These are phyloP conservation scores for Spizellomyces punctatus DNA, from an alignment of 192 early-diverging fungal genomes.

Conservation along the genomic window DNA sequence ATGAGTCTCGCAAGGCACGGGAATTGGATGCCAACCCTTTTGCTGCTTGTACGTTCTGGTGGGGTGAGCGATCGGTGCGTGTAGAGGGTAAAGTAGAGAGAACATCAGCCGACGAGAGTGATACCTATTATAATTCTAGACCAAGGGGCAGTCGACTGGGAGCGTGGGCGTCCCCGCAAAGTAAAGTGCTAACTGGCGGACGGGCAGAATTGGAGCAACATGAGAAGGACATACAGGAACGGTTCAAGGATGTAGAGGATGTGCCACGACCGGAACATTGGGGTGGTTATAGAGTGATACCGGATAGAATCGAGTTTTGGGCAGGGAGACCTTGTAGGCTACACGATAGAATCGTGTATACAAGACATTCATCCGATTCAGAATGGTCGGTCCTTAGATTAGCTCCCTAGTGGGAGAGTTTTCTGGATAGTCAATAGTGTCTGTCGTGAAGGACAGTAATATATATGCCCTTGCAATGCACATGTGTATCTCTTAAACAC, in stretches of 20 bases:
- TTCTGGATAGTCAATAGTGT: not conserved
- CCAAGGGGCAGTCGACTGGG: slow-evolving; percentile 43
- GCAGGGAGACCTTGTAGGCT: slow-evolving; percentile 47
- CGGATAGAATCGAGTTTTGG: slow-evolving; percentile 60
- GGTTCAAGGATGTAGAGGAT: slow-evolving; percentile 36
- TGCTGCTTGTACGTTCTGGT: slow-evolving; percentile 51
- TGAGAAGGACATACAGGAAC: slow-evolving; percentile 19
- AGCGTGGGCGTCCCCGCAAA: slow-evolving; percentile 51
- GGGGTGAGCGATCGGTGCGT: slow-evolving; percentile 54
- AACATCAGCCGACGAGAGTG: slow-evolving; percentile 36
- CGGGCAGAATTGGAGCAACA: slow-evolving; percentile 37
- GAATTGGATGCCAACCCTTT: slow-evolving; percentile 47
- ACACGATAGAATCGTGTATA: slow-evolving; percentile 44
- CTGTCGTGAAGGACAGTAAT: too few relatives aligned
- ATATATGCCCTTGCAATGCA: too few relatives aligned
- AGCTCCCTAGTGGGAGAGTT: slow-evolving; percentile 18
- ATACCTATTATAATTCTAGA: slow-evolving; percentile 50
- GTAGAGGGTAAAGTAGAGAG: slow-evolving; percentile 48
- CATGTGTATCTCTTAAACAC: too few relatives aligned
- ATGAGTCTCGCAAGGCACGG: slow-evolving; percentile 48
- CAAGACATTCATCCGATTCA: not conserved
- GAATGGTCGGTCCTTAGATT: slow-evolving; percentile 26
- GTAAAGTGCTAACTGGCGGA: slow-evolving; percentile 21
- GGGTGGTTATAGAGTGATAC: slow-evolving; percentile 55
- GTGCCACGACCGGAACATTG: slow-evolving; percentile 49